Base-by-base conservation (phyloP, 805 yeast genomes). In the Kodamaea kaohsiungensis region DNA sequence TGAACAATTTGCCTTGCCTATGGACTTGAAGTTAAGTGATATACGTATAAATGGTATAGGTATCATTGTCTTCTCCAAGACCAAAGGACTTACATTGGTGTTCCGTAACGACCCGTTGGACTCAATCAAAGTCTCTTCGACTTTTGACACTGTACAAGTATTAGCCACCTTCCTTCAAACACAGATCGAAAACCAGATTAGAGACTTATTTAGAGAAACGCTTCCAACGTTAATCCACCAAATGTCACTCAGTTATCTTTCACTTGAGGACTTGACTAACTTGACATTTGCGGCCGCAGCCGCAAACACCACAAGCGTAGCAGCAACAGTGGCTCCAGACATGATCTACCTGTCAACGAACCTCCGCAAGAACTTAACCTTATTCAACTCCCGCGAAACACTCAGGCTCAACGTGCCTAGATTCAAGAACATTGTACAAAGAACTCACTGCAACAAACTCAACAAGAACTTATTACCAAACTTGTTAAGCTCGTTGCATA, bases 41-140 rank as follows among this genome's bases (percentile, higher is more conserved):
- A 86, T 91, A 57, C 79, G 80, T 61, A 76, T 91, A 51, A 82
- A 86, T 53, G 95, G 96, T 1, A 91, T 91, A 55, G 91, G 92
- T 19, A 87, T 91, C 52, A 84, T 90, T 57, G 97, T 91, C 2
- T 91, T 88, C 66, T 83, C 88, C 27, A 86, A 88, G 62, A 78
- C 88, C 2, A 89, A 89, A 64, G 97, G 97, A 1, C 77, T 91
- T 53, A 91, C 97, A 0, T 73, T 91, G 42, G 97, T 91, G 30
- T 91, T 91, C 72, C 81, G 92, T 61, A 91, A 91, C 68, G 97
- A 91, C 68, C 97, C 97, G 0, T 76, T 91, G 53, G 96, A 90
- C 60, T 81, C 86, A 17, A 90, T 91, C 57, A 85, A 84, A 61
- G 96, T 91, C 12, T 83, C 86, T 57, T 88, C 96, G 4, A 87